phyloP scores from a whole-genome alignment of 768 basidiomycete genomes.

The Leucocoprinus birnbaumii region DNA sequence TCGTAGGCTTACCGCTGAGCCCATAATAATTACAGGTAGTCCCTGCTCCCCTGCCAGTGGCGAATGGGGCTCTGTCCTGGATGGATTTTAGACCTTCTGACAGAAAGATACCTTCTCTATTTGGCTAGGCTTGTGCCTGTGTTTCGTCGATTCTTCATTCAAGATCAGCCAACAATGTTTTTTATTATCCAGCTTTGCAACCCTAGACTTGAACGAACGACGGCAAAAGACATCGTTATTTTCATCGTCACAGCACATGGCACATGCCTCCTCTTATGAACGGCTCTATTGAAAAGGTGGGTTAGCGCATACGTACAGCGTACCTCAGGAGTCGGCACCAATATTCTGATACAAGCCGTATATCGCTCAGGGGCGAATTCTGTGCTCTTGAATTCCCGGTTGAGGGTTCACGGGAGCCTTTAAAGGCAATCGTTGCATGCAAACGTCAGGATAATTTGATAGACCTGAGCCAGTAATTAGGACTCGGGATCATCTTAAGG shows the following conservation, averaged over 20 bases:
- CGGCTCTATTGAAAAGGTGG: neutral
- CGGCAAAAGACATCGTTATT: neutral
- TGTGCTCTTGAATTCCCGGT: too few relatives aligned
- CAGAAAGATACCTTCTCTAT: neutral
- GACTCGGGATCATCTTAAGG: conserved; percentile 1
- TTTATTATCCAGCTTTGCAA: neutral
- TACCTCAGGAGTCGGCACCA: neutral
- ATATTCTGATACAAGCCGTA: neutral
- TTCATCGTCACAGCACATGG: neutral
- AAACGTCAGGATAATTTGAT: too few relatives aligned
- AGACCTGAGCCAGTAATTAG: neutral
- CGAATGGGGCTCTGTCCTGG: too few relatives aligned
- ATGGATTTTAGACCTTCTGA: neutral
- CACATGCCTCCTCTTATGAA: neutral
- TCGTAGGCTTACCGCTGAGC: neutral
- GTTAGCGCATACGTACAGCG: neutral
- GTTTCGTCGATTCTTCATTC: neutral
- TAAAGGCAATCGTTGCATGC: too few relatives aligned
- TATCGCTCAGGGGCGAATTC: too few relatives aligned
- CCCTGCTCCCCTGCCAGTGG: too few relatives aligned
- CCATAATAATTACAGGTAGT: neutral
- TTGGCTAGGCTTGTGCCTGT: neutral
- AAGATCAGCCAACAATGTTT: too few relatives aligned
- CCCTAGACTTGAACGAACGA: neutral
- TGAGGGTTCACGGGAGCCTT: too few relatives aligned